Percentiles rank a stretch among this genome's conserved stretches.
Evolutionary conservation across 108 stramenopile species (phyloP).

Genomic region (Aurantiochytrium sp.): DNA sequence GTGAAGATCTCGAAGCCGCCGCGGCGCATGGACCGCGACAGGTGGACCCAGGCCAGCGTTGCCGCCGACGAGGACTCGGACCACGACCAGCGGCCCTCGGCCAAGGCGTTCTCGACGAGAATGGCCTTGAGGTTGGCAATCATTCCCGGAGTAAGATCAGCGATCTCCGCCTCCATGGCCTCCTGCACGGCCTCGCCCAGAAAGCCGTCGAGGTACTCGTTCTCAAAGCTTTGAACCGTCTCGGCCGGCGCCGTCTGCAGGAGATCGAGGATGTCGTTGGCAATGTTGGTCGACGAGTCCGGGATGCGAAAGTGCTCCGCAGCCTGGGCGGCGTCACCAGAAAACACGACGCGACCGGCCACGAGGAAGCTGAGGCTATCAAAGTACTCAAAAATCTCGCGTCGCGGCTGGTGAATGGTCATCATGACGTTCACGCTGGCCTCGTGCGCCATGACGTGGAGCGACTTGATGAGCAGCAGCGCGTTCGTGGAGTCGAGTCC

Average conservation of each 20-base stretch:
- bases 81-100: slow-evolving; percentile 28
- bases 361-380: slow-evolving; percentile 65
- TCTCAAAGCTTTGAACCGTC: not conserved
- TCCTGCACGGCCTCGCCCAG: not conserved
- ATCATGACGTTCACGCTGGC: slow-evolving; percentile 68
- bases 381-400: slow-evolving; percentile 72
- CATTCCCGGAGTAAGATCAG: not conserved
- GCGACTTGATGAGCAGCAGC: slow-evolving; percentile 59
- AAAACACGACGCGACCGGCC: not conserved
- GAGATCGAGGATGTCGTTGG: not conserved
- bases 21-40: not conserved
- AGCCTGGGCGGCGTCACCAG: not conserved
- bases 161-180: not conserved
- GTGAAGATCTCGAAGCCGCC: not conserved
- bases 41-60: not conserved
- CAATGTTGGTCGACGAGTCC: not conserved
- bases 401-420: slow-evolving; percentile 87
- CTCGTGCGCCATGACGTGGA: slow-evolving; percentile 60
- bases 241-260: not conserved
- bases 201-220: not conserved
- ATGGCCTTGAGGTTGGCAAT: not conserved
- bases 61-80: not conserved
- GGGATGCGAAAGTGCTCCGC: not conserved
- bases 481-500: slow-evolving; percentile 78
- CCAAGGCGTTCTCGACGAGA: slow-evolving; percentile 3